A percentile compares a stretch with the other conserved stretches of the same genome.
phyloP scores from a whole-genome alignment of 306 rosid species.

The Dalbergia cochinchinensis region DNA sequence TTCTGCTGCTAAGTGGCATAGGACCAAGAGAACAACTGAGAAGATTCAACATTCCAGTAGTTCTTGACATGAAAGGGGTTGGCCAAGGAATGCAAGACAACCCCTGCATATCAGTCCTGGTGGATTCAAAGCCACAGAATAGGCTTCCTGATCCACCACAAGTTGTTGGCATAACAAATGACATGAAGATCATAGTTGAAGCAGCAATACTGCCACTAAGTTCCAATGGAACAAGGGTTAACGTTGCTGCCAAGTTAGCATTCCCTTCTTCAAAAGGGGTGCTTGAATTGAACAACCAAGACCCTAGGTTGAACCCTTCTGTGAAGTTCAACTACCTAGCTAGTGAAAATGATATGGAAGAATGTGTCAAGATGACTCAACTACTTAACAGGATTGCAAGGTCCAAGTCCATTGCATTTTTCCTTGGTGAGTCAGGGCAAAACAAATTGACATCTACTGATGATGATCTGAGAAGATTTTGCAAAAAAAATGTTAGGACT shows the following conservation, averaged over 20 bases:
- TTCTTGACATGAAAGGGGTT: constrained; percentile 54
- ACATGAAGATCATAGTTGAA: constrained; percentile 65
- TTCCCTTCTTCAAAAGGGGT: constrained; percentile 66
- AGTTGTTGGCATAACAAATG: constrained; percentile 70
- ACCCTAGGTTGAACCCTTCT: constrained; percentile 71
- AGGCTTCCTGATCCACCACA: constrained; percentile 73
- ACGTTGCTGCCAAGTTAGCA: constrained; percentile 71
- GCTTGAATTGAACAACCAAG: constrained; percentile 62
- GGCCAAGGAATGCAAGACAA: constrained; percentile 83
- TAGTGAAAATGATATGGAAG: constrained; percentile 55
- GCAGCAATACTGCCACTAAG: constrained; percentile 67
- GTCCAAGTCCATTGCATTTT: constrained; percentile 62
- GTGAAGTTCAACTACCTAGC: constrained; percentile 77
- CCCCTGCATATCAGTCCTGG: constrained; percentile 67
- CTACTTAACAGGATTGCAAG: constrained; percentile 62
- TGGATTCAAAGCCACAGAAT: constrained; percentile 60
- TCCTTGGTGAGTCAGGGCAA: constrained; percentile 53
- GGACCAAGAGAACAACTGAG: constrained; percentile 68
- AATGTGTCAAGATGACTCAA: constrained; percentile 62
- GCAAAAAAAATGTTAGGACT: constrained; percentile 68
- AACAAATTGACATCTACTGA: constrained; percentile 45
- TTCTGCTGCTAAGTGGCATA: constrained; percentile 70
- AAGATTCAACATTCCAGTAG: constrained; percentile 56
- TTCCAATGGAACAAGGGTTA: constrained; percentile 60
- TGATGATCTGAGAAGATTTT: constrained; percentile 53